These are phyloP conservation scores for Pseudopithomyces chartarum DNA, from an alignment of 2,329 filamentous ascomycete species.

Conservation along the genomic window DNA sequence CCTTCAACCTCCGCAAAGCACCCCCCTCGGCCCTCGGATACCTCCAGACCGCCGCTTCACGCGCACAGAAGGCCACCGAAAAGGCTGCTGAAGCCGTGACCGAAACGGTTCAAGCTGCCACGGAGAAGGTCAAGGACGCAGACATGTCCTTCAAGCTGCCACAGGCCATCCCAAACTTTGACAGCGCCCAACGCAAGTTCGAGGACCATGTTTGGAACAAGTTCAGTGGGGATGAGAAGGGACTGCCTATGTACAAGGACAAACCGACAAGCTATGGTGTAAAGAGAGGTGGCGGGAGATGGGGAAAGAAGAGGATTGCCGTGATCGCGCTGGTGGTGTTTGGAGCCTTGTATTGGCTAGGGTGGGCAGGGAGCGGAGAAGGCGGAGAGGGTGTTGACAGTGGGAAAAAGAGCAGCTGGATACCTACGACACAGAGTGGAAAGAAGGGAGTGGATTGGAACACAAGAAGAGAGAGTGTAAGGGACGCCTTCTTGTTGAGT, in stretches of 20 bases:
- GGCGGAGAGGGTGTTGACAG: conserved; percentile 43
- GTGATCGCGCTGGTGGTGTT: conserved; percentile 61
- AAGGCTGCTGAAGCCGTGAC: conserved; percentile 2
- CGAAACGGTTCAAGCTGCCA: conserved; percentile 40
- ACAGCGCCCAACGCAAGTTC: conserved; percentile 46
- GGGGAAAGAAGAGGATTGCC: conserved; percentile 65
- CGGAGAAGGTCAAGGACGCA: conserved; percentile 35
- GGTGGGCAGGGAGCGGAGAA: conserved; percentile 47
- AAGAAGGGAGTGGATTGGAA: conserved; percentile 69
- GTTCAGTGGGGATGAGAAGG: conserved; percentile 65
- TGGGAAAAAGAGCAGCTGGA: conserved; percentile 34
- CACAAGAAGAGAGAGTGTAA: conserved; percentile 77
- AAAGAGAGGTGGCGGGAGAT: conserved; percentile 62
- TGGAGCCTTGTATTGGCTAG: conserved; percentile 70
- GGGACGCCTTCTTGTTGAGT: conserved; percentile 86
- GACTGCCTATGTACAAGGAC: conserved; percentile 97
- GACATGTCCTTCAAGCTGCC: conserved; percentile 52
- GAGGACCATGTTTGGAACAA: conserved; percentile 50
- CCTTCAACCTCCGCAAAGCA: conserved; percentile 50
- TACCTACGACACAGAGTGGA: conserved; percentile 27
- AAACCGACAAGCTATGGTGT: conserved; percentile 80
- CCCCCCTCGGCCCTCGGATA: conserved; percentile 34
- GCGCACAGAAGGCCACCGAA: conserved; percentile 32
- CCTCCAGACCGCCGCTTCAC: conserved; percentile 38
- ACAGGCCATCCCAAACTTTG: conserved; percentile 49